Evolutionary conservation across 2,329 filamentous ascomycete genomes (phyloP), one percentile per base, ranked within the genome.

Genomic region (Penicillium hordei): DNA sequence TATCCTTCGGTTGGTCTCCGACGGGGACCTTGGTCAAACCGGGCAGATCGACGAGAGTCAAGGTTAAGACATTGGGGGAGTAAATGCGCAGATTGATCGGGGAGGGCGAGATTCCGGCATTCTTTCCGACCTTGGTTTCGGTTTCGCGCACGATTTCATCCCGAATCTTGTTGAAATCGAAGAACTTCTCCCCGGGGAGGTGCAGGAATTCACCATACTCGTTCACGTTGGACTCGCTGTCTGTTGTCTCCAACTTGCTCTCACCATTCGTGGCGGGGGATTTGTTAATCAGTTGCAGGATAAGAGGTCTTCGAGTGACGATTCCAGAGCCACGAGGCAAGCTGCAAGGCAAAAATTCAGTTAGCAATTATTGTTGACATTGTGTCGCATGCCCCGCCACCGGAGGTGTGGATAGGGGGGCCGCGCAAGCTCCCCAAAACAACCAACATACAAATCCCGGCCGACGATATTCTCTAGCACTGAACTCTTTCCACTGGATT

Each of bases 141-240:
- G 94, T 99, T 81, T 99, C 94, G 70, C 91, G 88, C 66, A 93
- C 89, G 74, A 99, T 99, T 81, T 99, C 94, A 58, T 97, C 94
- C 69, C 94, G 87, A 71, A 99, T 96, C 83, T 97, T 96, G 82
- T 92, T 90, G 81, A 99, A 99, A 80, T 99, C 94, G 79, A 87
- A 87, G 81, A 96, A 97, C 79, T 97, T 97, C 79, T 97, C 91
- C 68, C 93, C 94, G 21, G 94, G 93, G 64, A 99, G 90, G 77
- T 99, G 94, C 63, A 99, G 83, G 78, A 99, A 99, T 82, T 99
- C 94, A 81, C 93, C 94, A 91, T 95, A 99, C 78, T 99, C 94
- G 73, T 97, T 92, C 21, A 85, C 77, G 76, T 99, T 99, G 70
- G 93, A 91, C 67, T 92, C 89, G 76, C 90, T 89, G 77, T 97